These are phyloP conservation scores for Lasiodiplodia citricola DNA, from an alignment of 2,329 filamentous ascomycete species.

Conservation along the genomic window DNA sequence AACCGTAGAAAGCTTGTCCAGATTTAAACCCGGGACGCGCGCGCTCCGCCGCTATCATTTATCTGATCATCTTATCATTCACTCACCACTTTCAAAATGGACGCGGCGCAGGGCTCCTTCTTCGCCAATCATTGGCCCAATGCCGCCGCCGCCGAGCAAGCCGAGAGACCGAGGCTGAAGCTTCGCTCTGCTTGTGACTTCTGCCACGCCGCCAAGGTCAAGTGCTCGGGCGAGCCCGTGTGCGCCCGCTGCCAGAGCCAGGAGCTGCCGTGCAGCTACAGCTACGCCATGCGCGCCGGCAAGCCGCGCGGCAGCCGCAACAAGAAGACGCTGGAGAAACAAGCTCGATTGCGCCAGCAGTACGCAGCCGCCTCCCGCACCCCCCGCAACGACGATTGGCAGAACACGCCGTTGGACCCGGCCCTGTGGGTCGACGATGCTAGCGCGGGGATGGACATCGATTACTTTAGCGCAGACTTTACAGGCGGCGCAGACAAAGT, in stretches of 20 bases:
- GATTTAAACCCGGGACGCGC: constrained; percentile 6
- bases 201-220: constrained; percentile 22
- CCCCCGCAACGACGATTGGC: constrained; percentile 6
- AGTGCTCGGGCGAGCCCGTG: constrained; percentile 14
- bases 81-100: neutral
- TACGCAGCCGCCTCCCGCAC: neutral
- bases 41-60: neutral
- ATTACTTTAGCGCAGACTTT: constrained; percentile 3
- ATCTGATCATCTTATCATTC: constrained; percentile 23
- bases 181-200: constrained; percentile 23
- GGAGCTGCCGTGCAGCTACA: constrained; percentile 21
- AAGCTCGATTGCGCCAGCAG: constrained; percentile 4
- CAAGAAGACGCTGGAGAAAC: constrained; percentile 23
- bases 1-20: neutral
- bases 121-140: neutral
- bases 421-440: neutral
- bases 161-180: constrained; percentile 8
- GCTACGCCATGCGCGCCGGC: constrained; percentile 15
- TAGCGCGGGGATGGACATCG: neutral
- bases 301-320: constrained; percentile 23
- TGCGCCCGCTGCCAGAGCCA: constrained; percentile 17
- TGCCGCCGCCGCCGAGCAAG: no score
- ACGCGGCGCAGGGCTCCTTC: neutral
- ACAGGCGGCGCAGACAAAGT: neutral
- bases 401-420: neutral